Evolutionary conservation across 306 rosid genomes (phyloP), one percentile per base, ranked within the genome.

Genomic region (Cucurbita argyrosperma): DNA sequence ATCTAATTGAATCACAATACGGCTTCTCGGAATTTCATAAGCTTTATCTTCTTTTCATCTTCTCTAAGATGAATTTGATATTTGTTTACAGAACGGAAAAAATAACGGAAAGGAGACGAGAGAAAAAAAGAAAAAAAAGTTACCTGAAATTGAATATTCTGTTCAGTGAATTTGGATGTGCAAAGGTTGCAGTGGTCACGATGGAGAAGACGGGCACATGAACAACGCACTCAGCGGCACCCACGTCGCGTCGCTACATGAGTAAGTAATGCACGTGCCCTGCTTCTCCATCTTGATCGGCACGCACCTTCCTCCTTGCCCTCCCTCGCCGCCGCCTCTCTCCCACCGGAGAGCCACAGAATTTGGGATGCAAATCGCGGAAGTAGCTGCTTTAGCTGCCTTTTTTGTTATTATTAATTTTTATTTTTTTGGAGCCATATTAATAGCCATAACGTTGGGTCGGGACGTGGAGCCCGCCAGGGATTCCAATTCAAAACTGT

Each of bases 141-240:
- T 49, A 69, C 74, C 74, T 26, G 42, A 39, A 62, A 14, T 1
- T 9, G 10, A 38, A 37, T 9, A 38, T 2, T 11, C 0, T 6
- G 71, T 5, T 67, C 2, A 0, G 42, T 13, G 57, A 68, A 47
- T 37, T 37, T 6, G 10, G 16, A 16, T 14, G 4, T 50, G 5
- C 1, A 50, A 46, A 65, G 40, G 92, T 85, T 85, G 92, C 37
- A 79, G 88, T 79, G 86, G 83, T 85, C 98, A 87, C 79, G 97
- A 90, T 93, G 98, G 98, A 80, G 94, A 90, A 93, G 98, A 84
- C 64, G 97, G 96, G 97, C 97, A 93, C 98, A 93, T 90, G 98
- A 86, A 90, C 71, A 57, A 86, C 97, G 72, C 91, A 90, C 97
- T 87, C 93, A 78, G 30, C 16, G 4, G 7, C 64, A 6, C n/a